Evolutionary conservation across 2,329 filamentous ascomycete species (phyloP).

Genomic region (Byssoonygena ceratinophila): DNA sequence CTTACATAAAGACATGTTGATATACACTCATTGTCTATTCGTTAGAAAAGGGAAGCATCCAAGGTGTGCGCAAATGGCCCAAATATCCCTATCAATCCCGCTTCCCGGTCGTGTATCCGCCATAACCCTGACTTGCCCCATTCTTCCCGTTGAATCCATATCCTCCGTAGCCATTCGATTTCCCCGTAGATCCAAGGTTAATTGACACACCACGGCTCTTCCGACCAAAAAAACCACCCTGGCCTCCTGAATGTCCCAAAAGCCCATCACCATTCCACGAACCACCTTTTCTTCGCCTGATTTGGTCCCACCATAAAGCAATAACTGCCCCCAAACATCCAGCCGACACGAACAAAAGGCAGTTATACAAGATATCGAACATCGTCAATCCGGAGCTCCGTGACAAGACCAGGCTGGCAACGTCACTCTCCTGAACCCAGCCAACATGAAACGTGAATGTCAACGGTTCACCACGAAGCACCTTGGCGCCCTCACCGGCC

Average conservation of each 20-base stretch:
- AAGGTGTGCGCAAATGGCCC: background rate
- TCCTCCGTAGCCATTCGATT: slow-evolving; percentile 47
- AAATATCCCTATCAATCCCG: slow-evolving; percentile 27
- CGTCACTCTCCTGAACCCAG: slow-evolving; percentile 49
- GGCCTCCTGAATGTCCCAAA: slow-evolving; percentile 24
- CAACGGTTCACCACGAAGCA: slow-evolving; percentile 79
- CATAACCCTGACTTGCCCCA: slow-evolving; percentile 21
- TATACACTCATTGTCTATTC: slow-evolving; percentile 8
- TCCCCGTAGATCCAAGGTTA: slow-evolving; percentile 38
- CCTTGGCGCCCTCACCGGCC: slow-evolving; percentile 45
- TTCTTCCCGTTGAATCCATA: slow-evolving; percentile 37
- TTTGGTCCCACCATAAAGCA: slow-evolving; percentile 32
- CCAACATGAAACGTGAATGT: slow-evolving; percentile 68
- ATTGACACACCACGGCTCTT: slow-evolving; percentile 43
- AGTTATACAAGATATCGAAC: slow-evolving; percentile 19
- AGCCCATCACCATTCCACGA: slow-evolving; percentile 39
- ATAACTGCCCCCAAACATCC: slow-evolving; percentile 28
- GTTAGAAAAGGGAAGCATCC: background rate
- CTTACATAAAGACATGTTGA: background rate
- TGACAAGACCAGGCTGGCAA: slow-evolving; percentile 27
- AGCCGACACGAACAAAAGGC: slow-evolving; percentile 25
- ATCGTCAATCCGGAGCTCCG: slow-evolving; percentile 7
- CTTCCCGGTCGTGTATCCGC: slow-evolving; percentile 32
- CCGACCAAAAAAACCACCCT: slow-evolving; percentile 32
- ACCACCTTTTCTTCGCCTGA: slow-evolving; percentile 21